Base-by-base conservation (phyloP, 2,329 filamentous ascomycete species). In the Nemania serpens region DNA sequence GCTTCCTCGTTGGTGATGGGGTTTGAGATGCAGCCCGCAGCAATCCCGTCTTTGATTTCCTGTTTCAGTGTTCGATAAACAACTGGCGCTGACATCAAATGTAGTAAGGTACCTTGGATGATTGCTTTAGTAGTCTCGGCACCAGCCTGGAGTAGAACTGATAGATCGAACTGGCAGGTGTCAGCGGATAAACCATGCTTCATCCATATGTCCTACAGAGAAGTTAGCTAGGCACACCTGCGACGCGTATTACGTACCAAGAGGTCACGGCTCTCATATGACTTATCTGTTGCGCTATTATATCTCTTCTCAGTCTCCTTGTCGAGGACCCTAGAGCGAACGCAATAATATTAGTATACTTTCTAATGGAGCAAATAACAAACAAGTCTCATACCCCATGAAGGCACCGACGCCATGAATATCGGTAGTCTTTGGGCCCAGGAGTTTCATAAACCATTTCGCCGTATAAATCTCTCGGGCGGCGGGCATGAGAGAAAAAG, bases 341-440 rank as follows among this genome's bases (percentile, higher is more conserved):
- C 4, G 6, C 22, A 47, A 3, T 1, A 18, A 2, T 6, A 18
- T 58, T 13, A 58, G 37, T 15, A 34, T 6, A 22, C 17, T 18
- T 11, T 1, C 18, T 13, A 12, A 18, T 6, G 29, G 17, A 29
- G n/a, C 2, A 34, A 22, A 1, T 18, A 15, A 11, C 1, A 1
- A 43, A 22, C 17, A 13, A 36, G 13, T 18, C 3, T 39, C 56
- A 46, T 49, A 70, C 68, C 67, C 62, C 29, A 68, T n/a, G 22
- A 66, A 67, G 17, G 37, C 55, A 7, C 69, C 69, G 37, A 70
- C 45, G 1, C 67, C 69, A 6, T 55, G 57, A 36, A 59, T 34
- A 15, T 71, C 68, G 2, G 69, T 70, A 11, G 61, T 48, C 34
- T 65, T 69, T 13, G 68, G 68, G 5, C 64, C 68, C 29, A 65